Evolutionary conservation across 805 yeast genomes (phyloP).

Genomic region (Kluyveromyces dobzhanskii): DNA sequence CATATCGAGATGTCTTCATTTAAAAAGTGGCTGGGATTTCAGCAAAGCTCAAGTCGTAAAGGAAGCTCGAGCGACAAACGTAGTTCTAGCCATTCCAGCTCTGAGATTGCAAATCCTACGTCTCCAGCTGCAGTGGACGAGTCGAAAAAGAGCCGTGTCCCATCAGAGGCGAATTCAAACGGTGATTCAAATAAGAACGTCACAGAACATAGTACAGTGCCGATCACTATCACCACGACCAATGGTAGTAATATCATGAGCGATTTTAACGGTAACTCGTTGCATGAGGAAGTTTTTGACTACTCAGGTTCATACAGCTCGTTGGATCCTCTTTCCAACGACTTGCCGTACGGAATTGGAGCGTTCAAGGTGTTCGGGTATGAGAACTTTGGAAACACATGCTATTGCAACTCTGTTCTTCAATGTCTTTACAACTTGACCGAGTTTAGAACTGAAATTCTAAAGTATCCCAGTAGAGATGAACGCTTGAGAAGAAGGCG

Average conservation of each 20-base stretch:
- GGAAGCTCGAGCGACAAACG: background rate
- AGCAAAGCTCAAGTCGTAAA: background rate
- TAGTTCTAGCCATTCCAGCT: background rate
- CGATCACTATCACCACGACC: too few relatives aligned
- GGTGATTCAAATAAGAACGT: too few relatives aligned
- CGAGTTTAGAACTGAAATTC: slow-evolving; percentile 52
- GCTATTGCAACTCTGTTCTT: slow-evolving; percentile 87
- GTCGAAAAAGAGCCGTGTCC: too few relatives aligned
- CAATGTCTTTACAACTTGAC: slow-evolving; percentile 78
- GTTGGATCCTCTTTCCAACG: background rate
- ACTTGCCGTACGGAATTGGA: slow-evolving; percentile 56
- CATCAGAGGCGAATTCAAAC: too few relatives aligned
- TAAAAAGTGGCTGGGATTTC: slow-evolving; percentile 4
- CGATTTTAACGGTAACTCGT: background rate
- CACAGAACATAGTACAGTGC: too few relatives aligned
- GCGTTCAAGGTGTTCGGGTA: slow-evolving; percentile 64
- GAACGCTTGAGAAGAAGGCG: slow-evolving; percentile 27
- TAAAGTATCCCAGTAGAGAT: slow-evolving; percentile 39
- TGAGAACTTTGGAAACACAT: slow-evolving; percentile 85
- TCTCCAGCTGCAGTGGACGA: too few relatives aligned
- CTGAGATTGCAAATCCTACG: too few relatives aligned
- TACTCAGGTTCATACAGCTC: background rate
- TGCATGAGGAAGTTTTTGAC: background rate
- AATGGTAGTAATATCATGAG: too few relatives aligned
- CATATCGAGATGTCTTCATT: slow-evolving; percentile 3